Base-by-base conservation (phyloP, 2,329 filamentous ascomycete genomes). In the Helotiales sp. region DNA sequence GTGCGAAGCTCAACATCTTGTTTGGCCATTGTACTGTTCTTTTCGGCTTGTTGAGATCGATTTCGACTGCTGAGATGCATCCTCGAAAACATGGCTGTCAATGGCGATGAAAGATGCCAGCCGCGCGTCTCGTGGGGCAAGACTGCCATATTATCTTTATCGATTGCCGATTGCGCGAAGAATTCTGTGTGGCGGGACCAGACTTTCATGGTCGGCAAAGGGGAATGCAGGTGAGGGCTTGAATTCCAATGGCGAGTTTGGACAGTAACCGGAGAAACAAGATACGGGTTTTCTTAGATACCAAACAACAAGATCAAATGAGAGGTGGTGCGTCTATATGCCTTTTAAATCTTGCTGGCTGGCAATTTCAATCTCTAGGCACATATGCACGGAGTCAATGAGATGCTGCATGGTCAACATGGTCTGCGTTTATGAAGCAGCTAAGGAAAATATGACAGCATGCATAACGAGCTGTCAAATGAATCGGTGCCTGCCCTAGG, bases 91-190 rank as follows among this genome's bases (percentile, higher is more conserved):
- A 50, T 34, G 6, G 61, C 24, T 22, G 49, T 63, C 11, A 30
- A 45, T 63, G 61, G 61, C 13, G 49, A 45, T 20, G 61, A 45
- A 5, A 63, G 32, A 22, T 45, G 49, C 49, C 61, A 55, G 10
- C 49, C 61, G 24, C 28, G 57, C 15, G 61, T 47, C 28, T 37
- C 34, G 61, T 28, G 30, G 32, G 49, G 37, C 17, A 32, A 8
- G 49, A 22, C 49, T 45, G 32, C 15, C 13, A 63, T 63, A 22
- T 43, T 63, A 63, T 63, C 61, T 63, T 50, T 55, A 63, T 63
- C 61, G 40, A 55, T 63, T 63, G 55, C 13, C 55, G 55, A 59
- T 54, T 63, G 50, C 50, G 20, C 26, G 49, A 55, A 55, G 47
- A 55, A 63, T 63, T 55, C 60, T 26, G 37, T 55, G 22, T 13